These are phyloP conservation scores for Cladorrhinum sp. DNA, from an alignment of 2,329 filamentous ascomycete genomes.

Conservation along the genomic window DNA sequence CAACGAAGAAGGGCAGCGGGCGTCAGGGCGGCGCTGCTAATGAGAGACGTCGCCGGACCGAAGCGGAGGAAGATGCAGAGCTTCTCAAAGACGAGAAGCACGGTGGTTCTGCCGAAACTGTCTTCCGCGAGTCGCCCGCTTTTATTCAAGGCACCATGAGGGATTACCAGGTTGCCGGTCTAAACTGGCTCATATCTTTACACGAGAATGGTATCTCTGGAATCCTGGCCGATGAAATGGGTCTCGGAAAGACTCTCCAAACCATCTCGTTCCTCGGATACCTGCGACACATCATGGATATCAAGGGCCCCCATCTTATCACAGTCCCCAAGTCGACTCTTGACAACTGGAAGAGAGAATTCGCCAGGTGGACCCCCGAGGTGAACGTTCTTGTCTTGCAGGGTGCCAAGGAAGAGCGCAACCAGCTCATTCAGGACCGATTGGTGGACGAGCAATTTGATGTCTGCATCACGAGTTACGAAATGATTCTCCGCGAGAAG, in stretches of 20 bases:
- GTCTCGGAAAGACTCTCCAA: slow-evolving; percentile 93
- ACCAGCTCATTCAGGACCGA: slow-evolving; percentile 82
- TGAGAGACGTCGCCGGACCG: slow-evolving; percentile 80
- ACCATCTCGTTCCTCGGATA: slow-evolving; percentile 97
- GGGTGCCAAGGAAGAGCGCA: slow-evolving; percentile 90
- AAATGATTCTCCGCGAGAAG: slow-evolving; percentile 97
- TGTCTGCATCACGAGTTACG: slow-evolving; percentile 97
- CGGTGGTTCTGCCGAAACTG: slow-evolving; percentile 78
- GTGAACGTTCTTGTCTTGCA: slow-evolving; percentile 92
- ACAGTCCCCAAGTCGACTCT: slow-evolving; percentile 95
- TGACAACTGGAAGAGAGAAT: slow-evolving; percentile 98
- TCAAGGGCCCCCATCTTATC: slow-evolving; percentile 85
- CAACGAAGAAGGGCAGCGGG: slow-evolving; percentile 67
- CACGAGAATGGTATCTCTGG: slow-evolving; percentile 99
- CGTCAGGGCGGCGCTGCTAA: slow-evolving; percentile 82
- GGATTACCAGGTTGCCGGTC: slow-evolving; percentile 91
- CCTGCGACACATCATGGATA: slow-evolving; percentile 83
- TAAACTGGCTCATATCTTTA: slow-evolving; percentile 97
- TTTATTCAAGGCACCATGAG: slow-evolving; percentile 88
- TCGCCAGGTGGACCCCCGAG: slow-evolving; percentile 89
- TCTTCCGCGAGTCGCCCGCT: slow-evolving; percentile 91
- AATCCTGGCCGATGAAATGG: slow-evolving; percentile 98
- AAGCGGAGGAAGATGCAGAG: slow-evolving; percentile 97
- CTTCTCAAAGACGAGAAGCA: slow-evolving; percentile 81
- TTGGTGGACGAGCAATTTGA: slow-evolving; percentile 95